Conservation (phyloP, 2,329 filamentous ascomycete species). For the Xylariaceae sp. region DNA sequence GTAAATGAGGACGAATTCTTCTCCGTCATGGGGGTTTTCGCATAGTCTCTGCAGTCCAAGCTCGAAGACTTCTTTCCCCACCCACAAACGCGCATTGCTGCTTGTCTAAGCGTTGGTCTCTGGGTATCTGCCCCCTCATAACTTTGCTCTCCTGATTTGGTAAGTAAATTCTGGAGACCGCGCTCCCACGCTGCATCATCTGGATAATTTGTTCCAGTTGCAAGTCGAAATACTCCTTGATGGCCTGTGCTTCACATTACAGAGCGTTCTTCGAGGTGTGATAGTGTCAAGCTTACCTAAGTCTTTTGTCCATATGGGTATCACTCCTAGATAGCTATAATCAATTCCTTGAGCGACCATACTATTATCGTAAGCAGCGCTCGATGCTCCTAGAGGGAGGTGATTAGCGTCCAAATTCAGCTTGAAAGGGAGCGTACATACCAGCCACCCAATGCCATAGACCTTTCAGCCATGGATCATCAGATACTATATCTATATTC, state of each 20-base stretch:
- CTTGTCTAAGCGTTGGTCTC: constrained; percentile 72
- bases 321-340: constrained; percentile 76
- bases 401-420: constrained; percentile 23
- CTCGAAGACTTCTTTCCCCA: constrained; percentile 65
- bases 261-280: neutral
- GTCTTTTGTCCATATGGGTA: constrained; percentile 73
- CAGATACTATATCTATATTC: constrained; percentile 71
- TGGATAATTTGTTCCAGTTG: constrained; percentile 51
- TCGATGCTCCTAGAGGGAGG: constrained; percentile 59
- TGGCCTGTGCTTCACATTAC: constrained; percentile 48
- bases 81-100: constrained; percentile 76
- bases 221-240: constrained; percentile 54
- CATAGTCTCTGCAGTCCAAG: constrained; percentile 49
- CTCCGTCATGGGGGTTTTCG: constrained; percentile 51
- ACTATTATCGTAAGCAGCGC: constrained; percentile 68
- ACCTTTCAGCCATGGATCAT: constrained; percentile 77
- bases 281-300: constrained; percentile 57
- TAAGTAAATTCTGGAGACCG: constrained; percentile 69
- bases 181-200: constrained; percentile 64
- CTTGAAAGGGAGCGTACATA: constrained; percentile 41
- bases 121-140: constrained; percentile 69
- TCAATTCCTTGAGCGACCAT: constrained; percentile 74
- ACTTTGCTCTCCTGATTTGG: constrained; percentile 63
- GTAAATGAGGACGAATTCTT: constrained; percentile 66
- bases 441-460: constrained; percentile 79